Base-by-base conservation (phyloP, 1,284 basidiomycete genomes). In the Polyporus tsugae region DNA sequence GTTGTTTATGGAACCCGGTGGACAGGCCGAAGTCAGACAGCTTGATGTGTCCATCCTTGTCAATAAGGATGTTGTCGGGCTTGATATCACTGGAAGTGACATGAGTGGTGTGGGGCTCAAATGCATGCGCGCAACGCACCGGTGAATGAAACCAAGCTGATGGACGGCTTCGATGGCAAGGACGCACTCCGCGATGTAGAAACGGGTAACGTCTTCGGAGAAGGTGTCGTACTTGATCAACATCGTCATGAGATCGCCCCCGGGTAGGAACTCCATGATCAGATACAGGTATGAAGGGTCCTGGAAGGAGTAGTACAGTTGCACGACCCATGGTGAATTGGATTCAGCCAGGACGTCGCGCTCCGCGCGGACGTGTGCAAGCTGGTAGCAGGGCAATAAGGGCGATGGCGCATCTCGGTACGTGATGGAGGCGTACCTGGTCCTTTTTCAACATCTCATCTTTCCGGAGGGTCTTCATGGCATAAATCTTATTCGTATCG, bases 201-300 rank as follows among this genome's bases (percentile, higher is more conserved):
- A 99, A 66, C 98, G 91, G 41, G 96, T 98, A 46, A 99, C 97
- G 78, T 99, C 97, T 80, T 99, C 97, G 10, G 95, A 96, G 82
- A 99, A 99, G 1, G 97, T 95, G 80, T 99, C 97, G 82, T 99
- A 99, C 82, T 99, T 99, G 92, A 99, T 99, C 73, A 99, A 86
- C 97, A 99, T 99, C 44, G 92, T 94, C 97, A 99, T 99, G 70
- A 99, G 85, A 81, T 99, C 97, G 29, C 97, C 97, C 58, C 97
- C 97, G 38, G 97, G 97, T 65, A 99, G 85, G 83, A 99, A 99
- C 81, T 99, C 97, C 97, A 99, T 99, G 83, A 99, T 94, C 70
- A 99, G 89, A 82, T 98, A 99, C 44, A 99, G 89, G 78, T 98
- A 99, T 58, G 96, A 87, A 22, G 95, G 91, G 80, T 98, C 97